Base-by-base conservation (phyloP, 2,329 filamentous ascomycete genomes). In the Scorias spongiosa region DNA sequence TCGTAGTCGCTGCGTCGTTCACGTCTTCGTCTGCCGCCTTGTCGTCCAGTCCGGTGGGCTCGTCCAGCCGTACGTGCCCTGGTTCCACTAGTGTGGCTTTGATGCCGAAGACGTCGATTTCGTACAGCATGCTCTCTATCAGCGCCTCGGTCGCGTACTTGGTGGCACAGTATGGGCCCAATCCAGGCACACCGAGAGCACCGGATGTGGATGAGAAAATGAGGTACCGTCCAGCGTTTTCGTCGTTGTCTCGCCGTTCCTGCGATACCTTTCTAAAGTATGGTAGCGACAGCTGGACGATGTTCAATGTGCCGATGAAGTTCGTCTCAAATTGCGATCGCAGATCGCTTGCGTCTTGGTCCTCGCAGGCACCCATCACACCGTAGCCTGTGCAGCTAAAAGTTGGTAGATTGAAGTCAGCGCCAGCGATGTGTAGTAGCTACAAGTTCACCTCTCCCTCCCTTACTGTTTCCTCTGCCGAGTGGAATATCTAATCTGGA, bases 311-410 rank as follows among this genome's bases (percentile, higher is more conserved):
- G 43, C 91, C 91, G 71, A 93, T 89, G 63, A 95, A 94, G 63
- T 98, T 98, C 17, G 88, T 95, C 69, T 93, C 86, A 65, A 96
- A 95, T 63, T 96, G 91, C 57, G 93, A 89, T 46, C 87, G 83
- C 53, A 96, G 76, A 59, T 96, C 91, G 62, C 87, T 81, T 60
- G 94, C 86, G 62, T 95, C 87, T 66, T 96, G 91, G 64, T 96
- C 91, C 65, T 96, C 91, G 63, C 88, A 95, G 1, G 89, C 81
- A 26, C 86, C 89, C 53, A 96, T 93, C 43, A 98, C 87, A 43
- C 88, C 89, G 64, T 94, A 95, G 12, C 89, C 89, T 10, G 86
- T 88, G 65, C 87, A 94, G 63, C 67, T 67, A 48, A 38, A 40
- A 12, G 32, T 26, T 26, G 20, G 40, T 17, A 36, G 40, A 44